Conservation (phyloP, 2,329 filamentous ascomycete species). For the Fusarium albosuccineum region DNA sequence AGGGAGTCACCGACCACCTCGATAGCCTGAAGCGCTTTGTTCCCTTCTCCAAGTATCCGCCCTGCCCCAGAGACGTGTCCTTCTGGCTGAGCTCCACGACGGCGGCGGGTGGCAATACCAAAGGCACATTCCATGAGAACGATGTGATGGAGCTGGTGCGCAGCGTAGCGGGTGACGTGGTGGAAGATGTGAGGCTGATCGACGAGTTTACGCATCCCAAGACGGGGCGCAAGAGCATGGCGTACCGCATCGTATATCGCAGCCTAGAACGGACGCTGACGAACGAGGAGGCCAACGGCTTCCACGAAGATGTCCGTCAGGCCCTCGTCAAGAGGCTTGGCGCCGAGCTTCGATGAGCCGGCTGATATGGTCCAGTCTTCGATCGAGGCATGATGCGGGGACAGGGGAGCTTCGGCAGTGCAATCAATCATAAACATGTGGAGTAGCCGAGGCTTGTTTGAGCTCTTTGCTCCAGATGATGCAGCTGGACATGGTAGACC, state of each 20-base stretch:
- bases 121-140: constrained; percentile 84
- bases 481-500: constrained; percentile 35
- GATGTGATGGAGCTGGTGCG: constrained; percentile 97
- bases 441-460: constrained; percentile 35
- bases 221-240: constrained; percentile 84
- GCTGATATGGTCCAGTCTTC: not conserved
- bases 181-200: constrained; percentile 87
- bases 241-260: constrained; percentile 94
- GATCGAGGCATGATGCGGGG: not conserved
- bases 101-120: constrained; percentile 61
- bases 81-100: constrained; percentile 80
- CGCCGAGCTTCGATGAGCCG: constrained; percentile 69
- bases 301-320: constrained; percentile 77
- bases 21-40: constrained; percentile 73
- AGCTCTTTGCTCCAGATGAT: constrained; percentile 16
- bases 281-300: constrained; percentile 80
- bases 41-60: constrained; percentile 92
- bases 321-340: constrained; percentile 78
- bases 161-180: constrained; percentile 82
- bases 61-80: constrained; percentile 90
- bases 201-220: constrained; percentile 93
- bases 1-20: constrained; percentile 67
- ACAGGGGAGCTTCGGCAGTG: not conserved
- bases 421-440: constrained; percentile 25
- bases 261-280: constrained; percentile 92